Conservation (phyloP, 257 asterid genomes). For the Solanum bulbocastanum region DNA sequence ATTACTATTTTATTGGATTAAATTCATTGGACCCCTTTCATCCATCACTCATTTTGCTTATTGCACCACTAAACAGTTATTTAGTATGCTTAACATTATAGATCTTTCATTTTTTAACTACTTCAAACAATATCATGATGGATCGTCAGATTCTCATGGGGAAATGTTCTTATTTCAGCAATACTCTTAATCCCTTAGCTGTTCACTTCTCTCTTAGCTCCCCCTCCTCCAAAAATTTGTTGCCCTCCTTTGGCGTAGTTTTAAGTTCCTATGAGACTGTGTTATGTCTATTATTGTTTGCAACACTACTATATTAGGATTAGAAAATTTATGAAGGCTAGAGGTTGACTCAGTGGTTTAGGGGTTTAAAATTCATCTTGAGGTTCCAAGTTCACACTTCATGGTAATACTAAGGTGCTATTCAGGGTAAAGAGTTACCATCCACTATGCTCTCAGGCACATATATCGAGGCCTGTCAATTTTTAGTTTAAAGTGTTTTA, state of each 20-base stretch:
- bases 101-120: not conserved
- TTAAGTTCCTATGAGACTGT: not conserved
- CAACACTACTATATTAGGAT: not conserved
- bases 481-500: no score
- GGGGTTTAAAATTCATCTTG: no score
- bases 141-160: not conserved
- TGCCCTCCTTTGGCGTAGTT: not conserved
- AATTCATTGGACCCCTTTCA: not conserved
- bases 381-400: no score
- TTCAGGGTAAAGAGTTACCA: no score
- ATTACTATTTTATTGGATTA: not conserved
- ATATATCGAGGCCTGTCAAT: no score
- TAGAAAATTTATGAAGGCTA: not conserved
- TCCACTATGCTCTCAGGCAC: no score
- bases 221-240: not conserved
- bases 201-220: not conserved
- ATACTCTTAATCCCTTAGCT: not conserved
- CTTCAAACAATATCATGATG: not conserved
- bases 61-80: not conserved
- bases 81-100: not conserved
- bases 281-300: not conserved
- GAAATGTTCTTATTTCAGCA: not conserved
- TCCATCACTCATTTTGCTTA: not conserved
- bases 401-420: no score
- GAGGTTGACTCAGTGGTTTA: no score